Percentiles rank a stretch among this genome's conserved stretches.
phyloP scores from a whole-genome alignment of 169 alveolate species.

The Cryptosporidium tyzzeri region DNA sequence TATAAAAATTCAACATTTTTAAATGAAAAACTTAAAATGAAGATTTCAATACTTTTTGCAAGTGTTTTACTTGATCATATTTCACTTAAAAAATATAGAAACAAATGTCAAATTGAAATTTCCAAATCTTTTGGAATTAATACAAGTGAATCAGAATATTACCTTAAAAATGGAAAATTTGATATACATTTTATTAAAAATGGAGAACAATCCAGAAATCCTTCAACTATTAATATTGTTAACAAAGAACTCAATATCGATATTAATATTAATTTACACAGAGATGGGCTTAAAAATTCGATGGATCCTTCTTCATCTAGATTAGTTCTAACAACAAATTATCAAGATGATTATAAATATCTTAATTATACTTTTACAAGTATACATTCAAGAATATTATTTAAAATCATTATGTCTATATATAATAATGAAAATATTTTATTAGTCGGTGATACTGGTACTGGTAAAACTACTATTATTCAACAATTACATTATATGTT shows the following conservation, averaged over 20 bases:
- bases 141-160: conserved; percentile 51
- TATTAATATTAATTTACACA: conserved; percentile 59
- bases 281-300: neutral
- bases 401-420: conserved; percentile 85
- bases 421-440: conserved; percentile 93
- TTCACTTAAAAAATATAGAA: conserved; percentile 53
- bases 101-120: conserved; percentile 39
- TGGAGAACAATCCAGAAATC: conserved; percentile 38
- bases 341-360: conserved; percentile 34
- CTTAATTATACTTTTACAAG: conserved; percentile 71
- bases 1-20: neutral
- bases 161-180: conserved; percentile 66
- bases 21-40: conserved; percentile 25
- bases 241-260: conserved; percentile 66
- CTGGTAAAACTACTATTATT: conserved; percentile 97
- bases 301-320: conserved; percentile 8
- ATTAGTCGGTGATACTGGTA: conserved; percentile 99
- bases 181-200: conserved; percentile 74
- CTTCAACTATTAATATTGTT: conserved; percentile 46
- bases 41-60: conserved; percentile 10
- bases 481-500: conserved; percentile 79
- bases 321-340: conserved; percentile 13
- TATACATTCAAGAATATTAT: conserved; percentile 86
- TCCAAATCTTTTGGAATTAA: conserved; percentile 37
- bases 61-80: conserved; percentile 50